Conservation (phyloP, 2,329 filamentous ascomycete species). For the Ophiostoma quercus region DNA sequence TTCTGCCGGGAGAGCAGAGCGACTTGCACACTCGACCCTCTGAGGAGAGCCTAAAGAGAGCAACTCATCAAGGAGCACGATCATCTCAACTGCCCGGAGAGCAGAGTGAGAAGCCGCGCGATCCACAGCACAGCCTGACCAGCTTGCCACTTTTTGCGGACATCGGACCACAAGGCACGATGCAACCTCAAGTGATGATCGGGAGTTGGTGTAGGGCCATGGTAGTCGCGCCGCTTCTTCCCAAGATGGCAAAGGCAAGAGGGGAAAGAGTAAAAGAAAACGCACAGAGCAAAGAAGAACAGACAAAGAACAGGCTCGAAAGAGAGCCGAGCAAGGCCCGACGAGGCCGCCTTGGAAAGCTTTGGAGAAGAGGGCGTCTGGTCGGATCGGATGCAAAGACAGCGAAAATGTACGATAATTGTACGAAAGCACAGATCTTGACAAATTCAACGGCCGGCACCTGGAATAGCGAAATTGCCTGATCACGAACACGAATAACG, state of each 20-base stretch:
- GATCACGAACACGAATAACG: constrained; percentile 3
- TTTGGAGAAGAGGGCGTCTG: not conserved
- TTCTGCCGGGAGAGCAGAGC: not conserved
- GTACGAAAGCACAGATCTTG: not conserved
- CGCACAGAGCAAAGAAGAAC: not conserved
- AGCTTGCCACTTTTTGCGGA: not conserved
- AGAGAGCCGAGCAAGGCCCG: not conserved
- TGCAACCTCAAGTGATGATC: constrained; percentile 19
- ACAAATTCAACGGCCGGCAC: not conserved
- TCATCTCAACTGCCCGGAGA: too few species aligned
- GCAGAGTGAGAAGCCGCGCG: not conserved
- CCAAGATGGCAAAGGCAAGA: constrained; percentile 11
- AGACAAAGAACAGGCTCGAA: not conserved
- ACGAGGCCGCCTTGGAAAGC: not conserved
- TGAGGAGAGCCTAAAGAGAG: too few species aligned
- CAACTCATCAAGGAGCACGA: not conserved
- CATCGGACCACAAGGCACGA: constrained; percentile 23
- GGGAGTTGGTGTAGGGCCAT: not conserved
- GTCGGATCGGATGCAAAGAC: not conserved
- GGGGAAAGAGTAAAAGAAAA: not conserved
- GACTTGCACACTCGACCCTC: not conserved
- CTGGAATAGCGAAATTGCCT: not conserved
- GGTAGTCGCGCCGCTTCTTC: not conserved
- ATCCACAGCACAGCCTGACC: constrained; percentile 5
- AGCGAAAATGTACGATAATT: not conserved